These are phyloP conservation scores for Boletus vermiculosoides DNA, from an alignment of 768 basidiomycete genomes.

Conservation along the genomic window DNA sequence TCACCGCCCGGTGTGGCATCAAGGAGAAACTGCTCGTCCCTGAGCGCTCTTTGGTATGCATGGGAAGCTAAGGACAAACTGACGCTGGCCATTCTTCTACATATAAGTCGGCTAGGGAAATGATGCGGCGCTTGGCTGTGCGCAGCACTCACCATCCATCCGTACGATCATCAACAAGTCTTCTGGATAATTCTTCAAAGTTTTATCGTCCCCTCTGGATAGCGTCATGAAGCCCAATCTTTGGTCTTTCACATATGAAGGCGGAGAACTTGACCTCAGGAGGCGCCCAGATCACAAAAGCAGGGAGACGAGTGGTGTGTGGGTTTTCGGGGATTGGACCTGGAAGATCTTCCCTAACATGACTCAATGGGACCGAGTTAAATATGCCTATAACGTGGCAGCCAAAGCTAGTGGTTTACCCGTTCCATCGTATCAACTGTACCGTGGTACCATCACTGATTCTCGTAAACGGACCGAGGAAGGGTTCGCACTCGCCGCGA, in stretches of 20 bases:
- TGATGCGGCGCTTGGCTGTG: not conserved
- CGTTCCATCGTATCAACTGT: not conserved
- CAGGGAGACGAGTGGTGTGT: not conserved
- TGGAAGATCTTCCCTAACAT: not conserved
- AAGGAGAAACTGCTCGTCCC: too few relatives aligned
- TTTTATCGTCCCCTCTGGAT: not conserved
- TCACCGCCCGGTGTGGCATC: too few relatives aligned
- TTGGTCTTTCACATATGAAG: not conserved
- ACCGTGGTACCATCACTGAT: not conserved
- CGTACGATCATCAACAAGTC: not conserved
- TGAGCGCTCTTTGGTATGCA: not conserved
- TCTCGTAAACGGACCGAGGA: fast-evolving
- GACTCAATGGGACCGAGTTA: not conserved
- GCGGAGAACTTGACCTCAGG: not conserved
- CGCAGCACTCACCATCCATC: too few relatives aligned
- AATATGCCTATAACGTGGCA: not conserved
- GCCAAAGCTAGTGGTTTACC: not conserved
- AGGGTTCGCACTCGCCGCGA: not conserved
- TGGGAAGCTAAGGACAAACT: not conserved
- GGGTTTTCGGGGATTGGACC: not conserved
- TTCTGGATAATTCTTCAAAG: not conserved
- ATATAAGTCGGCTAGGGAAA: not conserved
- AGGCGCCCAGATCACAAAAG: not conserved
- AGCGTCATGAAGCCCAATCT: not conserved
- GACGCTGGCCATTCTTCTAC: not conserved